Evolutionary conservation across 495 filamentous ascomycete species (phyloP), one percentile per base, ranked within the genome.

Genomic region (Baudoinia panamericana): DNA sequence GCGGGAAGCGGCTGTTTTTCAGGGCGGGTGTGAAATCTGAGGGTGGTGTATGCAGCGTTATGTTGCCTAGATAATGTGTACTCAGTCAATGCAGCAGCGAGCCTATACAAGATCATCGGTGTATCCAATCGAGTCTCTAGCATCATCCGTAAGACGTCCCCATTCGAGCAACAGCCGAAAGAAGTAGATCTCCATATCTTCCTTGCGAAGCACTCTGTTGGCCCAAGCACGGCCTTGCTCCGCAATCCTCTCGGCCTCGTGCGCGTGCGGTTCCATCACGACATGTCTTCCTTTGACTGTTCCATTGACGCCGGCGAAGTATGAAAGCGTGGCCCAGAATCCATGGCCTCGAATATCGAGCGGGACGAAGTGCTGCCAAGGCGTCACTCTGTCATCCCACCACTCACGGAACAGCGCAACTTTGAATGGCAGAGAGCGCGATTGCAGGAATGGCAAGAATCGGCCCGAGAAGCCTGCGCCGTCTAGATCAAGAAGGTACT

Each of bases 121-220:
- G 20, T 36, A 54, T 13, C 50, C 50, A 26, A 53, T 33, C 21
- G 53, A 41, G 22, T 50, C 55, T 24, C 60, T 52, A 40, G 38
- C 41, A 29, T 63, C 60, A 51, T 63, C 56, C 40, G 56, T 60
- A 34, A 63, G 39, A 39, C 58, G 27, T 12, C 60, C 59, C 56
- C 57, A 88, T 60, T 88, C 84, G 28, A 88, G 56, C 42, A 87
- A 54, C 43, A 92, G 53, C 31, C 84, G 60, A 57, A 85, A 88
- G 53, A 87, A 66, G 53, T 88, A 92, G 20, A 87, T 69, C 58
- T 84, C 76, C 76, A 81, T 84, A 55, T 92, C 84, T 61, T 86
- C 80, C 46, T 71, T 76, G 52, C 82, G 65, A 25, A 90, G 43
- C 7, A 75, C 80, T 43, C 64, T 69, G 2, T 59, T 58, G 1